phyloP scores from a whole-genome alignment of 768 basidiomycete species.

The Russula ochroleuca region DNA sequence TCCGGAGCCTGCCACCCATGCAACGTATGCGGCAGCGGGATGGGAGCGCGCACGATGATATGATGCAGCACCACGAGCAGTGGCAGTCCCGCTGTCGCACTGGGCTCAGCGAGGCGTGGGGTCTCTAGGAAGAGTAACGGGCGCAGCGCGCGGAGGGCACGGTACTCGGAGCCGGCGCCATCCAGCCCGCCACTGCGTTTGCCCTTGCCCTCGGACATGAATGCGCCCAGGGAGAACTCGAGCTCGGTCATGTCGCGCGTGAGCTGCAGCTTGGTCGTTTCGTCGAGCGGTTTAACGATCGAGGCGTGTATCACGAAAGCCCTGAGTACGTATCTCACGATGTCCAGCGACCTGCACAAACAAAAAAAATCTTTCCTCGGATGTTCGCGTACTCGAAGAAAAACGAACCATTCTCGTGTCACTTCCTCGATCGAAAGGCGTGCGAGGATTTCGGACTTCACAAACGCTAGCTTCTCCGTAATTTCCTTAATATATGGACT shows the following conservation, averaged over 20 bases:
- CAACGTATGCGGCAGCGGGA: conserved; percentile 79
- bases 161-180: conserved; percentile 82
- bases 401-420: conserved; percentile 63
- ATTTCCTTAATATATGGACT: conserved; percentile 92
- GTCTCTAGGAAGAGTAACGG: conserved; percentile 90
- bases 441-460: conserved; percentile 71
- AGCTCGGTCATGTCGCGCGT: conserved; percentile 96
- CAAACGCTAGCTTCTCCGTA: conserved; percentile 77
- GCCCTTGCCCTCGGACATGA: conserved; percentile 56
- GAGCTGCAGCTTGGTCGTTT: conserved; percentile 89
- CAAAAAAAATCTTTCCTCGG: neutral
- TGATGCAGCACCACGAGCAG: conserved; percentile 88
- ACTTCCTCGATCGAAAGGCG: conserved; percentile 70
- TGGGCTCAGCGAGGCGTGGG: conserved; percentile 55
- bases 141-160: conserved; percentile 77
- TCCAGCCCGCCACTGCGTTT: conserved; percentile 67
- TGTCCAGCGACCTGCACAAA: conserved; percentile 34
- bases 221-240: conserved; percentile 85
- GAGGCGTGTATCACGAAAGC: conserved; percentile 93
- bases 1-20: conserved; percentile 96
- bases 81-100: conserved; percentile 72
- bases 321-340: conserved; percentile 75
- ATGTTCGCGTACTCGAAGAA: neutral
- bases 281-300: conserved; percentile 85
- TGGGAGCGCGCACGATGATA: conserved; percentile 82